Evolutionary conservation across 1,284 basidiomycete genomes (phyloP), one percentile per base, ranked within the genome.

Genomic region (Naganishia sp.): DNA sequence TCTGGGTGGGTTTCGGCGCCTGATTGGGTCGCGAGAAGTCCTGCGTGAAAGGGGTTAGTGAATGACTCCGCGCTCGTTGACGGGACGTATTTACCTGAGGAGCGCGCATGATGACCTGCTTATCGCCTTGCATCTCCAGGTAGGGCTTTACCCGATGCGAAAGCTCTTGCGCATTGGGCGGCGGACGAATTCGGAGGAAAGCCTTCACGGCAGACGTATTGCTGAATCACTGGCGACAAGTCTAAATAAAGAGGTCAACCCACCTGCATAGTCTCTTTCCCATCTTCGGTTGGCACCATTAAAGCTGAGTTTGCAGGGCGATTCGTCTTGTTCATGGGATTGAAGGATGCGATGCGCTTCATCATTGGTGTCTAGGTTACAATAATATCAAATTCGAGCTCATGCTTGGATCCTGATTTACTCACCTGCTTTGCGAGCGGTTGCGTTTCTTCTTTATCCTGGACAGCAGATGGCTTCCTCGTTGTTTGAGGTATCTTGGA

Each of bases 101-200:
- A 1, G 82, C 78, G 6, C 78, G 77, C 82, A 84, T 83, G 31
- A 84, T 65, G 0, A 83, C 82, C 33, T 82, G 78, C 16, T 76
- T 81, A 16, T 81, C 79, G 64, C 77, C 75, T 65, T 79, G 75
- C 18, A 75, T 73, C 75, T 82, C 76, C 1, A 82, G 70, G 69
- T 78, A 78, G 16, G 80, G 78, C 67, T 74, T 68, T 45, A 67
- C 55, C 28, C 42, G 7, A 33, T 63, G 28, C 9, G 33, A 31
- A 33, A 55, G 53, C 42, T 59, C 65, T 39, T 59, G 53, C 15
- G 60, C 55, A 6, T 75, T 76, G 6, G 78, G 78, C 13, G 79
- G 72, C 1, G 81, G 81, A 7, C 81, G 72, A 21, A 82, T 79
- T 10, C 81, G 70, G 13, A 82, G 72, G 71, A 75, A 82, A 11